Evolutionary conservation across 2,329 filamentous ascomycete genomes (phyloP).

Genomic region (Diaporthe sp.): DNA sequence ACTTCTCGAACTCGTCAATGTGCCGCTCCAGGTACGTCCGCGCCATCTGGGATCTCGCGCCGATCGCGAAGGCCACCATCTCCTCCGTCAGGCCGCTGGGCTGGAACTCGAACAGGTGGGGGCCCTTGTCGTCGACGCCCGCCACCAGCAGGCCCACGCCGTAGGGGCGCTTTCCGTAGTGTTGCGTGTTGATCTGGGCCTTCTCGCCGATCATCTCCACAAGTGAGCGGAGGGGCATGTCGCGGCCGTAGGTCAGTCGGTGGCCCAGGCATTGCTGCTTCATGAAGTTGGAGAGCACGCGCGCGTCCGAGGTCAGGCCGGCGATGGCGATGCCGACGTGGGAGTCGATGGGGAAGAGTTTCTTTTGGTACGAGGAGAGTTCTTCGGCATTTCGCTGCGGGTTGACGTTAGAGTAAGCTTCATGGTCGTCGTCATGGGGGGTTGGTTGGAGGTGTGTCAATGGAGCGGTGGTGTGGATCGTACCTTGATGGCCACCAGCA

Average conservation of each 20-base stretch:
- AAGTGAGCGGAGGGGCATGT: slow-evolving; percentile 90
- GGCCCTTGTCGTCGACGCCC: slow-evolving; percentile 92
- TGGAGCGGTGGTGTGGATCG: slow-evolving; percentile 39
- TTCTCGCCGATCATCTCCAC: slow-evolving; percentile 95
- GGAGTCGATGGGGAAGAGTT: slow-evolving; percentile 96
- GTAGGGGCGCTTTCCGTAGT: slow-evolving; percentile 96
- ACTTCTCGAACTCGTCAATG: slow-evolving; percentile 83
- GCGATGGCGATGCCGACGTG: slow-evolving; percentile 97
- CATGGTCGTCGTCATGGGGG: slow-evolving; percentile 14
- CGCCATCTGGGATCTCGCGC: slow-evolving; percentile 96
- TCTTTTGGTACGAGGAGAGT: slow-evolving; percentile 99
- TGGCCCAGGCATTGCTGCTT: slow-evolving; percentile 98
- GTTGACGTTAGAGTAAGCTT: slow-evolving; percentile 29
- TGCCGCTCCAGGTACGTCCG: slow-evolving; percentile 96
- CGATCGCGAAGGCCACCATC: slow-evolving; percentile 96
- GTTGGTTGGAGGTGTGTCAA: slow-evolving; percentile 33
- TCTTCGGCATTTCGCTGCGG: slow-evolving; percentile 95
- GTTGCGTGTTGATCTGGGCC: slow-evolving; percentile 97
- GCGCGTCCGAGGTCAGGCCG: slow-evolving; percentile 95
- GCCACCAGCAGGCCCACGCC: slow-evolving; percentile 93
- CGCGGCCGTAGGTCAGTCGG: slow-evolving; percentile 94
- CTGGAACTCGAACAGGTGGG: slow-evolving; percentile 98
- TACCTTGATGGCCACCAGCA: slow-evolving; percentile 97
- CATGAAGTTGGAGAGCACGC: slow-evolving; percentile 99
- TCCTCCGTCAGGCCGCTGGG: slow-evolving; percentile 96